Evolutionary conservation across 2,329 filamentous ascomycete species (phyloP).

Genomic region (Juglanconis sp.): DNA sequence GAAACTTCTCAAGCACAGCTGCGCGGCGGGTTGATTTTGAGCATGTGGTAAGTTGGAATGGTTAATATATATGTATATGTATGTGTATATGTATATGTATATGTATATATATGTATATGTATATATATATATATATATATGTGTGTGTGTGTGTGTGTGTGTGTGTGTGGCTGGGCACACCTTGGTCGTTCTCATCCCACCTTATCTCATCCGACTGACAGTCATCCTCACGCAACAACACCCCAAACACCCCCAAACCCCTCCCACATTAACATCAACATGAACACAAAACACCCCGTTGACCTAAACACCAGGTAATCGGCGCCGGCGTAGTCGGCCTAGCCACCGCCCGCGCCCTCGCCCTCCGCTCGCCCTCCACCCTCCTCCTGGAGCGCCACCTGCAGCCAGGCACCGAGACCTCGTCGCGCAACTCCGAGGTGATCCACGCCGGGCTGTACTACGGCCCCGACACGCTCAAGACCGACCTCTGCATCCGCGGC

Average conservation of each 20-base stretch:
- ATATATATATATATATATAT: background rate
- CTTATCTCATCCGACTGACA: too few species aligned
- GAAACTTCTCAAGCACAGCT: conserved; percentile 34
- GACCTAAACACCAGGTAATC: conserved; percentile 40
- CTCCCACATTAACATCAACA: background rate
- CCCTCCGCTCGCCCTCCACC: conserved; percentile 57
- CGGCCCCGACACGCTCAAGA: conserved; percentile 72
- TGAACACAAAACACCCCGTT: conserved; percentile 5
- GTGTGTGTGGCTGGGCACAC: too few species aligned
- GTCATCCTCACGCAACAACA: too few species aligned
- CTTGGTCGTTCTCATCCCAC: too few species aligned
- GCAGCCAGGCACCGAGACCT: conserved; percentile 78
- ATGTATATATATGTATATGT: background rate
- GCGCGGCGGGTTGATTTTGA: conserved; percentile 39
- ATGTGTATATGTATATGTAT: background rate
- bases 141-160: too few species aligned
- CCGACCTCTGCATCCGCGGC: conserved; percentile 75
- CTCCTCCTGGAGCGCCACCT: conserved; percentile 79
- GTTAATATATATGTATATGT: background rate
- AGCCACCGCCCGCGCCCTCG: conserved; percentile 70
- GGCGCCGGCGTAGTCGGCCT: conserved; percentile 71
- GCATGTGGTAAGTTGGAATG: conserved; percentile 36
- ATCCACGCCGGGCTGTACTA: conserved; percentile 97
- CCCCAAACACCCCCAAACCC: background rate
- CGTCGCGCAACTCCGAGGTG: conserved; percentile 88